These are phyloP conservation scores for Hypholoma fasciculare DNA, from an alignment of 768 basidiomycete genomes.

Conservation along the genomic window DNA sequence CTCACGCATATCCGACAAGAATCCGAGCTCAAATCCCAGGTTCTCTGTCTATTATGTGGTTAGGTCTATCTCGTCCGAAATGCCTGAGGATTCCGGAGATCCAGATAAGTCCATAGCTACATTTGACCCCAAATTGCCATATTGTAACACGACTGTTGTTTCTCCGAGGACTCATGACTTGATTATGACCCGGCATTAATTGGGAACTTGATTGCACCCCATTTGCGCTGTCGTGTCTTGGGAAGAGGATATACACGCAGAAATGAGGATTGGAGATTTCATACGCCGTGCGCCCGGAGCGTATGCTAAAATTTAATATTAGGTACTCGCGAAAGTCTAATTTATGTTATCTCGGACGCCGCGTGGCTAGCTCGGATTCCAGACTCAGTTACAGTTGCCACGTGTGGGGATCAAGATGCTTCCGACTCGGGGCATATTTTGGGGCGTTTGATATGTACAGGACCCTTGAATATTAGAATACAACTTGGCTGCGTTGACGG, in stretches of 20 bases:
- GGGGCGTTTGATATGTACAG: constrained; percentile 5
- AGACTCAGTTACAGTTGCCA: constrained; percentile 20
- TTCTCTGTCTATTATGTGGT: constrained; percentile 8
- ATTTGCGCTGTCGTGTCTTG: constrained; percentile 5
- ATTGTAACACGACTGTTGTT: constrained; percentile 14
- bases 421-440: constrained; percentile 15
- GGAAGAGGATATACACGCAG: constrained; percentile 1
- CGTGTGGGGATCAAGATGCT: constrained; percentile 17
- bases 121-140: constrained; percentile 14
- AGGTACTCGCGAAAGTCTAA: neutral
- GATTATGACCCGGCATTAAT: constrained; percentile 18
- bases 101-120: constrained; percentile 9
- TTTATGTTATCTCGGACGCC: constrained; percentile 2
- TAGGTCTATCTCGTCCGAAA: constrained; percentile 8
- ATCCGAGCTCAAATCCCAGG: constrained; percentile 16
- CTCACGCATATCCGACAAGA: constrained; percentile 15
- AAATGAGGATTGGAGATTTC: neutral
- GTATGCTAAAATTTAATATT: constrained; percentile 6
- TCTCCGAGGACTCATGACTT: constrained; percentile 16
- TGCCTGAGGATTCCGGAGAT: constrained; percentile 15
- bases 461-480: constrained; percentile 7
- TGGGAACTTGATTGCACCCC: constrained; percentile 10
- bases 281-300: constrained; percentile 10
- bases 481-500: constrained; percentile 9
- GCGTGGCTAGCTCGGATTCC: constrained; percentile 1